Evolutionary conservation across 2,329 filamentous ascomycete genomes (phyloP), one percentile per base, ranked within the genome.

Genomic region (Neonectria coccinea): DNA sequence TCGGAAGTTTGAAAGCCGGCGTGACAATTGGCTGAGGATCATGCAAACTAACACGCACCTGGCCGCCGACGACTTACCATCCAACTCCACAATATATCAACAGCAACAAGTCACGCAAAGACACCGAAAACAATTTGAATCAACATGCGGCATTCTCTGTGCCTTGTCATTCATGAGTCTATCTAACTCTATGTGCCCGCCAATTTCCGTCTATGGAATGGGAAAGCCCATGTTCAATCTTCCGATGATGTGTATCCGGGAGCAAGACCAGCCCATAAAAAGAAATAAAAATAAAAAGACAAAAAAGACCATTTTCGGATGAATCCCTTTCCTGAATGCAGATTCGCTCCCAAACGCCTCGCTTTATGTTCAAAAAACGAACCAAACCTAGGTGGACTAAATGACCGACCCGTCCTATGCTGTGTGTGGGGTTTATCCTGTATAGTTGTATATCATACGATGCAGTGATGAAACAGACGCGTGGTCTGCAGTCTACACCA

Each of bases 401-500:
- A 62, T 55, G 62, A 27, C 42, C 29, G 36, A 20, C 42, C 29
- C 20, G 31, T 14, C 54, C 29, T 27, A 48, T 41, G 56, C n/a
- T 42, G 39, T 42, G 7, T 65, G 31, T 58, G 33, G 12, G 22
- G n/a, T 44, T 22, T 20, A 20, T 29, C 29, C 29, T 25, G 25
- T 61, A 27, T 47, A 22, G 42, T 27, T 62, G 44, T 44, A 25
- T 25, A 25, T 25, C 2, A 44, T 51, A 45, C 51, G 9, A n/a
- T 25, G 14, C 44, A 31, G 51, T 59, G 12, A 53, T 8, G 20
- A 33, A 10, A 41, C 14, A 48, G 29, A 25, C n/a, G 11, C 11
- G 29, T 22, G 6, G 31, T 18, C 42, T 48, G 27, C 22, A 3
- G 36, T 39, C 63, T 72, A 78, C 16, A 77, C 64, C 62, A 84